Base-by-base conservation (phyloP, 345 rosid genomes). In the Cardamine resedifolia region DNA sequence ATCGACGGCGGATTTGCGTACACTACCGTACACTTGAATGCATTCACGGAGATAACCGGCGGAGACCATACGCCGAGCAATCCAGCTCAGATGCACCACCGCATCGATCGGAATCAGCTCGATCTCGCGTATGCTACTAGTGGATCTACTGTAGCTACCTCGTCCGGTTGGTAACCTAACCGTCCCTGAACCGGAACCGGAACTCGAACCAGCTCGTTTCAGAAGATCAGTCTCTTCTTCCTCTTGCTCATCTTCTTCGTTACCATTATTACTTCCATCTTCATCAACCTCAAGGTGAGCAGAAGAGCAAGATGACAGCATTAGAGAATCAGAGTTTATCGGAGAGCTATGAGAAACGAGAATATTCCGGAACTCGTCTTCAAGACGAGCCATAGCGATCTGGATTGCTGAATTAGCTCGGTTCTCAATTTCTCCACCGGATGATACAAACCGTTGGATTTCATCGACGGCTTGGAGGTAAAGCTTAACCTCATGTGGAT, bases 361-460 rank as follows among this genome's bases (percentile, higher is more conserved):
- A 31, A 95, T 88, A 77, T 78, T 87, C 27, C 96, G 83, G 55
- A 95, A 95, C 93, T 95, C 99, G 71, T 95, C 99, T 65, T 91
- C 97, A 1, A 95, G 90, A 5, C 99, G 82, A 33, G 97, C 97
- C 99, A 95, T 95, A 56, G 99, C 96, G 89, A 95, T 91, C 90
- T 91, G 97, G 70, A 91, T 81, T 10, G 88, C 69, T 3, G 86
- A 81, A 79, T 78, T 83, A 76, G 83, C 91, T 75, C 86, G 82
- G 7, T 2, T 56, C 23, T 69, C 70, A 18, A 72, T 77, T 14
- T 69, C 83, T 48, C 68, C 81, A 45, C 89, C 78, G 68, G 89
- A 77, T 0, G 81, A 80, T 1, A 84, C 75, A 24, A 76, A 72
- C 21, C 81, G 77, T 64, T 89, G 96, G 86, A 95, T 84, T 80